A percentile compares a stretch with the other conserved stretches of the same genome.
Evolutionary conservation across 1,284 basidiomycete genomes (phyloP).

Genomic region (Taiwanofungus camphoratus): DNA sequence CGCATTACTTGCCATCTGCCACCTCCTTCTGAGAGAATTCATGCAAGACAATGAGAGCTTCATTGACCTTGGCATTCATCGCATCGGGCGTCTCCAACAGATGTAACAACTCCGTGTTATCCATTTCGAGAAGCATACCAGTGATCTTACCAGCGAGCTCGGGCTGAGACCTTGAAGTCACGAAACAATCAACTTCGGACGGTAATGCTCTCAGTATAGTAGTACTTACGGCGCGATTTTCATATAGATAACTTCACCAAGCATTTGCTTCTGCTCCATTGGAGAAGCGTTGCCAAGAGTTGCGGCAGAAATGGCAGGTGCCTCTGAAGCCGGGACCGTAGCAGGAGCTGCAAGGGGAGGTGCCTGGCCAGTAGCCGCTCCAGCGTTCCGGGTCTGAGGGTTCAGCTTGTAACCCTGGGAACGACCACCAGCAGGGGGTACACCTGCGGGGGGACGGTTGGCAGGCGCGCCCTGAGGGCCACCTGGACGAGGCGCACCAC

Average conservation of each 20-base stretch:
- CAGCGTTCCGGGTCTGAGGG: conserved; percentile 28
- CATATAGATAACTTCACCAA: conserved; percentile 91
- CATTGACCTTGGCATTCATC: conserved; percentile 82
- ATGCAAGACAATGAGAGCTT: conserved; percentile 78
- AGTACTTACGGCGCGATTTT: conserved; percentile 72
- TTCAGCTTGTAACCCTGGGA: conserved; percentile 25
- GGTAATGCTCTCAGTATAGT: too few relatives aligned
- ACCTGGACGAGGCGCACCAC: conserved; percentile 39
- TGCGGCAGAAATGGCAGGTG: conserved; percentile 37
- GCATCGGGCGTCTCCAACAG: conserved; percentile 79
- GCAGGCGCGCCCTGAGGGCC: conserved; percentile 41
- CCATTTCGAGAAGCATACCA: conserved; percentile 97
- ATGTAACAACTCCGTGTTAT: conserved; percentile 85
- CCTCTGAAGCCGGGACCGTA: conserved; percentile 31
- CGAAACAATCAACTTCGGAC: conserved; percentile 6
- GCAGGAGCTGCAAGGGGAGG: conserved; percentile 31
- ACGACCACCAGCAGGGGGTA: conserved; percentile 31
- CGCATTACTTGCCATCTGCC: conserved; percentile 21
- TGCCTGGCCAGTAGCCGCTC: conserved; percentile 31
- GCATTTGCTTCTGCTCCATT: conserved; percentile 95
- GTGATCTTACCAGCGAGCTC: conserved; percentile 97
- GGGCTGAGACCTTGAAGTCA: conserved; percentile 52
- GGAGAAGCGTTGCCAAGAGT: conserved; percentile 72
- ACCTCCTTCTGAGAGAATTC: conserved; percentile 65
- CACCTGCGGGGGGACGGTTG: conserved; percentile 40